Evolutionary conservation across 345 rosid genomes (phyloP).

Genomic region (Lepidium aucheri): DNA sequence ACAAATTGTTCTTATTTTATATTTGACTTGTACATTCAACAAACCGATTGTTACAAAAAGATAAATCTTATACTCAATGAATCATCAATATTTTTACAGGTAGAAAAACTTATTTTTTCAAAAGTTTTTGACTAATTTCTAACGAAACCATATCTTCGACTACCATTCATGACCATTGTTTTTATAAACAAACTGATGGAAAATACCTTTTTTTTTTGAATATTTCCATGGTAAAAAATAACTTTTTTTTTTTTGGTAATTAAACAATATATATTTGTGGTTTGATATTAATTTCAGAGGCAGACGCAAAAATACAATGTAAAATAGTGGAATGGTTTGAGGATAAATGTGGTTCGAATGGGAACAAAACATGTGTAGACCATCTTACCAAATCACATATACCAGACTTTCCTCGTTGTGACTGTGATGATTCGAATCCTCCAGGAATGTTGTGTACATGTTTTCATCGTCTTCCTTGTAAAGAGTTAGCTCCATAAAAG

Average conservation of each 20-base stretch:
- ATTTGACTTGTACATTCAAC: too few relatives aligned
- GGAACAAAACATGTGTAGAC: neutral
- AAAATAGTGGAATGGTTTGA: neutral
- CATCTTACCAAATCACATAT: neutral
- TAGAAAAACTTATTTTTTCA: too few relatives aligned
- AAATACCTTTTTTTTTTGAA: too few relatives aligned
- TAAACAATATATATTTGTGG: too few relatives aligned
- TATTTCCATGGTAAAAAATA: too few relatives aligned
- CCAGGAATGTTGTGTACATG: neutral
- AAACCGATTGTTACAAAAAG: neutral
- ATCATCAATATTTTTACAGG: too few relatives aligned
- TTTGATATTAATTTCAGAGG: neutral
- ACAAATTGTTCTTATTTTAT: neutral
- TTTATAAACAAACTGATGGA: too few relatives aligned
- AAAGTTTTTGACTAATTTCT: too few relatives aligned
- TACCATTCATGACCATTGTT: too few relatives aligned
- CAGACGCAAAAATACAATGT: neutral
- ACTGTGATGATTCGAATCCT: neutral
- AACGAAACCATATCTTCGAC: too few relatives aligned
- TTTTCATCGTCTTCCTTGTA: neutral
- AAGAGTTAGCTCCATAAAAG: neutral
- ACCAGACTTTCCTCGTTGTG: neutral
- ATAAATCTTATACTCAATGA: neutral
- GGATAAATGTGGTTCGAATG: neutral
- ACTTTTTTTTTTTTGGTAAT: too few relatives aligned